Percentiles rank a stretch among this genome's conserved stretches.
Evolutionary conservation across 805 yeast genomes (phyloP).

Genomic region (Candida arabinofermentans): DNA sequence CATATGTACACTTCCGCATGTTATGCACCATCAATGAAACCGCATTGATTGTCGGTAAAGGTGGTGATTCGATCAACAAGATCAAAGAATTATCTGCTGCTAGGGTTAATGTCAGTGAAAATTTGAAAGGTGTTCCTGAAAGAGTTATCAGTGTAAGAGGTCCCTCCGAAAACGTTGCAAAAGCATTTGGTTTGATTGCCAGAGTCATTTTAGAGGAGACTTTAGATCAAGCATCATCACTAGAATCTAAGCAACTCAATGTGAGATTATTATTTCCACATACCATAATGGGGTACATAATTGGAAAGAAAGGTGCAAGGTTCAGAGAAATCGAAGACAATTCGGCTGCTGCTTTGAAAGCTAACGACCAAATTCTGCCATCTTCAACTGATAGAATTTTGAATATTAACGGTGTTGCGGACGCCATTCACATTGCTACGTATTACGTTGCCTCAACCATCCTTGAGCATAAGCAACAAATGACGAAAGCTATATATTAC

Average conservation of each 20-base stretch:
- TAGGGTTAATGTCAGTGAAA: conserved; percentile 68
- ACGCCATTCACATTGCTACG: conserved; percentile 80
- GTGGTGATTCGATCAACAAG: conserved; percentile 68
- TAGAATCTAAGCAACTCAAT: conserved; percentile 49
- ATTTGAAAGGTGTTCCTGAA: conserved; percentile 66
- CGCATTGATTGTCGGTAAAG: conserved; percentile 69
- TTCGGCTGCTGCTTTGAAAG: conserved; percentile 72
- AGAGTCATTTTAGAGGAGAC: conserved; percentile 66
- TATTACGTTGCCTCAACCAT: conserved; percentile 70
- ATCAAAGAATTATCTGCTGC: conserved; percentile 62
- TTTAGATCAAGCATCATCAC: conserved; percentile 55
- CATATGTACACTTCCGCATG: conserved; percentile 68
- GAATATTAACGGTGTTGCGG: conserved; percentile 73
- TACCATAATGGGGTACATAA: conserved; percentile 73
- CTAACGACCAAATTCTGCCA: conserved; percentile 69
- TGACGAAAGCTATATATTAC: conserved; percentile 52
- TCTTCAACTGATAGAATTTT: conserved; percentile 74
- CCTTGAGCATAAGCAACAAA: conserved; percentile 55
- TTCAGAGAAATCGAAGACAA: conserved; percentile 78
- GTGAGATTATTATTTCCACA: conserved; percentile 70
- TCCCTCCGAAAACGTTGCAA: conserved; percentile 71
- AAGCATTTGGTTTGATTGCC: conserved; percentile 72
- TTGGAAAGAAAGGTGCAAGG: conserved; percentile 71
- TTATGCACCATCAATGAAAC: conserved; percentile 74
- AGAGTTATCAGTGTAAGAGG: conserved; percentile 74